phyloP scores from a whole-genome alignment of 352 stramenopile species.

The Globisporangium paddicum region DNA sequence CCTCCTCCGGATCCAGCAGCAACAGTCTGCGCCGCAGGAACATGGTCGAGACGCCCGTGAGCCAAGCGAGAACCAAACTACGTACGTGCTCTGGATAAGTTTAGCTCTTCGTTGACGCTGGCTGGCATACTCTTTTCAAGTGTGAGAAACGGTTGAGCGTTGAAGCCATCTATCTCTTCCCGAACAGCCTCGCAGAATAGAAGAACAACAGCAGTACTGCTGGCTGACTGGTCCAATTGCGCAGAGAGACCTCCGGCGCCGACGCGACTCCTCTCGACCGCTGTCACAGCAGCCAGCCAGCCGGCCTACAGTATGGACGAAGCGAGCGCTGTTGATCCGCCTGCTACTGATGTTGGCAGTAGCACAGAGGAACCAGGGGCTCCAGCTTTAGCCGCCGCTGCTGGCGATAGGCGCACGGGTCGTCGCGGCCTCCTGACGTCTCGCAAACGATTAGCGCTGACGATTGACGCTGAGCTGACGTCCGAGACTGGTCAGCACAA shows the following conservation, averaged over 20 bases:
- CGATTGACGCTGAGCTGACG: slow-evolving; percentile 14
- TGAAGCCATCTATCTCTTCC: slow-evolving; percentile 1
- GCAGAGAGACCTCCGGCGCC: background rate
- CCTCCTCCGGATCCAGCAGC: slow-evolving; percentile 53
- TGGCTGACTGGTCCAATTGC: slow-evolving; percentile 6
- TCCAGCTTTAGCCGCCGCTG: background rate
- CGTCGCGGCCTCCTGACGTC: slow-evolving; percentile 5
- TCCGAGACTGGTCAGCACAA: slow-evolving; percentile 9
- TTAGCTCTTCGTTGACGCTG: background rate
- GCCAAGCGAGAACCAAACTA: background rate
- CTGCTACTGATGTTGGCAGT: background rate
- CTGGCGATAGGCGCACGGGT: background rate
- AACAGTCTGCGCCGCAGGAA: slow-evolving; percentile 44
- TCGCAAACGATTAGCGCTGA: slow-evolving; percentile 13
- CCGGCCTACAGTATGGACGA: slow-evolving; percentile 1
- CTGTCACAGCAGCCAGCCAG: slow-evolving; percentile 3
- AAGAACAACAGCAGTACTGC: background rate
- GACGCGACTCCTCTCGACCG: background rate
- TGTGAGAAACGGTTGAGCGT: slow-evolving; percentile 3
- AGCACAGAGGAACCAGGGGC: background rate
- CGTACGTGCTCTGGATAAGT: background rate
- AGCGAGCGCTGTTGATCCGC: background rate
- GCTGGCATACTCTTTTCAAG: slow-evolving; percentile 1
- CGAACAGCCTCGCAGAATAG: slow-evolving; percentile 2
- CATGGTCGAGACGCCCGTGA: slow-evolving; percentile 19